Evolutionary conservation across 345 rosid species (phyloP), one percentile per base, ranked within the genome.

Genomic region (Lenwebbia sp.): DNA sequence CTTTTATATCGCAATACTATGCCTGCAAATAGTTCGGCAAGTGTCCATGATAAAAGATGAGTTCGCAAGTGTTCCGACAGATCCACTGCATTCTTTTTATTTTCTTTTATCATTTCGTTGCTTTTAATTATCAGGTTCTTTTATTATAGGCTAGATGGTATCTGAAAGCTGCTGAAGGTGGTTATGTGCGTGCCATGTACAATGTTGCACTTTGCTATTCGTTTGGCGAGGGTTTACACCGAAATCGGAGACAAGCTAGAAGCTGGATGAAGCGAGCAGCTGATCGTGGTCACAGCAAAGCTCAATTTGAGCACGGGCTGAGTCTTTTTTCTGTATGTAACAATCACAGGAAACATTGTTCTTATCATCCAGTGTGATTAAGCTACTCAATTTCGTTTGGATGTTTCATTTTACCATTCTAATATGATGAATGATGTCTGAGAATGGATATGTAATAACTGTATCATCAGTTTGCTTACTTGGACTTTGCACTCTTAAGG

Each of bases 201-300:
- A 95, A 94, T 86, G 85, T 90, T 53, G 93, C 98, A 4, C 92
- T 94, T 26, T 95, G 99, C 89, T 94, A 94, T 74, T 92, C 93
- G 3, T 87, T 87, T 85, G 99, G 99, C 15, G 96, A 97, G 92
- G 99, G 99, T 47, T 89, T 97, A 82, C 84, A 92, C 0, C 93
- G 86, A 85, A 94, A 86, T 90, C 94, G 83, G 51, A 90, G 88
- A 51, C 90, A 88, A 85, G 95, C 96, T 53, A 93, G 91, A 83
- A 96, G 92, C 90, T 97, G 99, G 99, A 96, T 97, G 99, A 95
- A 93, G 89, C 91, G 93, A 51, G 99, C 99, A 85, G 99, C 99
- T 53, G 98, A 95, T 91, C 91, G 86, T 13, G 98, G 96, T 83
- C 99, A 96, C 83, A 88, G 95, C 87, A 96, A 93, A 92, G 99